Conservation (phyloP, 2,329 filamentous ascomycete species). For the Metarhizium humberi region DNA sequence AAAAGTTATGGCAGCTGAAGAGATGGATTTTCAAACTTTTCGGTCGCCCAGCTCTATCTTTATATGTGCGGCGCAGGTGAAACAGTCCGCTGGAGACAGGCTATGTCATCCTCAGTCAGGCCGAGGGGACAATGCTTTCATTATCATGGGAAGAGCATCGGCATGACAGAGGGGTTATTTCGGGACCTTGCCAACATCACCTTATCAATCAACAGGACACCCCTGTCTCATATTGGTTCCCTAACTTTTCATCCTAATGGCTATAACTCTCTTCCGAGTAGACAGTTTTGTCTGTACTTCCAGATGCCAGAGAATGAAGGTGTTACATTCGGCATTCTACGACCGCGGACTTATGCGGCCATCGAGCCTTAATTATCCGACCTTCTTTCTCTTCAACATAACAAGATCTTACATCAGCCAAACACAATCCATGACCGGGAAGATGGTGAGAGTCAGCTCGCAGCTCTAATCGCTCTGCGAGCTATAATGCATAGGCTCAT, state of each 20-base stretch:
- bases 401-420: slow-evolving; percentile 21
- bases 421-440: slow-evolving; percentile 18
- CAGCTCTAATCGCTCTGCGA: slow-evolving; percentile 3
- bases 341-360: slow-evolving; percentile 19
- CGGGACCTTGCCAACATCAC: neutral
- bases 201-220: neutral
- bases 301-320: slow-evolving; percentile 23
- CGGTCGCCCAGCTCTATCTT: neutral
- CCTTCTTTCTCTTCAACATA: slow-evolving; percentile 24
- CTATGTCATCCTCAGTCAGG: neutral
- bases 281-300: slow-evolving; percentile 13
- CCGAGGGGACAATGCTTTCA: neutral
- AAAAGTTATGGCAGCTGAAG: neutral
- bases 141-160: neutral
- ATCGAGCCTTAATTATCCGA: slow-evolving; percentile 20
- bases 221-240: neutral
- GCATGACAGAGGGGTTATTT: neutral
- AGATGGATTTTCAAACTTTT: neutral
- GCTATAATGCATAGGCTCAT: slow-evolving; percentile 14
- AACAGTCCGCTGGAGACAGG: neutral
- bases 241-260: neutral
- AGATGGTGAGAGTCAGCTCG: slow-evolving; percentile 16
- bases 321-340: slow-evolving; percentile 21
- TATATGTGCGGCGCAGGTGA: neutral
- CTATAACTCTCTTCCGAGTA: neutral